phyloP scores from a whole-genome alignment of 1,284 basidiomycete genomes.

The Ceratobasidium sp. region DNA sequence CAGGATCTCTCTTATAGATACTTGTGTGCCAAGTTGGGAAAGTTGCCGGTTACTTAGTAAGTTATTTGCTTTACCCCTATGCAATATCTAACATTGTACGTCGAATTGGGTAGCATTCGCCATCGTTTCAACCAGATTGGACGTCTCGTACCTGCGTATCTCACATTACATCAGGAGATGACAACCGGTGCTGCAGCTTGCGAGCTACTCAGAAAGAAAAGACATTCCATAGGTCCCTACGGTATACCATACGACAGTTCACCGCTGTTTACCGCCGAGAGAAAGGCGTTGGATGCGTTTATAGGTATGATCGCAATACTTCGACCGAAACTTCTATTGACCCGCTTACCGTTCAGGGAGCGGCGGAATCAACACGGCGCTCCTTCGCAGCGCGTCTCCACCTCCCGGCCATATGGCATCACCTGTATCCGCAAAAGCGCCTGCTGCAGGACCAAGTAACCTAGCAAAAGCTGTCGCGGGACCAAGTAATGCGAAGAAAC shows the following conservation, averaged over 20 bases:
- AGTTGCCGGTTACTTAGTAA: constrained; percentile 11
- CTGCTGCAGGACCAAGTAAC: constrained; percentile 20
- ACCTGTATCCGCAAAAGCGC: neutral
- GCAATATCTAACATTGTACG: neutral
- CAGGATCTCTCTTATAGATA: constrained; percentile 8
- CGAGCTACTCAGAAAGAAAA: constrained; percentile 3
- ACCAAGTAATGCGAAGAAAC: neutral
- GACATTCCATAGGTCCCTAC: constrained; percentile 1
- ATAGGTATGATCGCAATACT: neutral
- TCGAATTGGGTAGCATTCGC: constrained; percentile 6
- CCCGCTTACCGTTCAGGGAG: neutral
- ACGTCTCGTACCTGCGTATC: constrained; percentile 16
- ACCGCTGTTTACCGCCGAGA: constrained; percentile 22
- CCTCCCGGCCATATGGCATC: neutral
- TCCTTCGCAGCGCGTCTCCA: constrained; percentile 16
- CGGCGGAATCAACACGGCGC: neutral
- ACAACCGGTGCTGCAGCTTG: neutral
- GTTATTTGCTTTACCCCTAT: neutral
- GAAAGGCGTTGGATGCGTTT: constrained; percentile 27
- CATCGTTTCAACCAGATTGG: neutral
- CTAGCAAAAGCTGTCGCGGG: neutral
- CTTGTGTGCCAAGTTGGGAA: constrained; percentile 1
- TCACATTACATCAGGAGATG: neutral
- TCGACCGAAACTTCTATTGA: neutral
- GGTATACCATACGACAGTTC: neutral